A percentile compares a stretch with the other conserved stretches of the same genome.
Conservation (phyloP, 1,139 yeast genomes). For the Hanseniaspora gamundiae region DNA sequence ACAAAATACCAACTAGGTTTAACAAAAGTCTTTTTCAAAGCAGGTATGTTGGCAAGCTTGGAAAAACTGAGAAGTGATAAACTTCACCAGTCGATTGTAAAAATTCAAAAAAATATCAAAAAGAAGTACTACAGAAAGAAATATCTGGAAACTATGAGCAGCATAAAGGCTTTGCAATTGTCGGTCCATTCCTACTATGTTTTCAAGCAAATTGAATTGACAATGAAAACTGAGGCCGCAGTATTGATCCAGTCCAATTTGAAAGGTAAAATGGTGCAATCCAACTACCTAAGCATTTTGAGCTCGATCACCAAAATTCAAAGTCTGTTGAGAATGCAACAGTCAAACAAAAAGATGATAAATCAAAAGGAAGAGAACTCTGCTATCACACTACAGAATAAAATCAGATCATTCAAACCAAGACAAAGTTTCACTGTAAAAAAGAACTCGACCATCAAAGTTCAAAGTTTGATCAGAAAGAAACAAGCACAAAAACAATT, state of each 20-base stretch:
- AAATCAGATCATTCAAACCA: constrained; percentile 22
- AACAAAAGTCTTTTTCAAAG: constrained; percentile 89
- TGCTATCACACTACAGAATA: constrained; percentile 55
- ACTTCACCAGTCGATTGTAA: constrained; percentile 61
- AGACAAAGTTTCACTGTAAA: constrained; percentile 15
- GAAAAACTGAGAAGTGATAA: constrained; percentile 79
- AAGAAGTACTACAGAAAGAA: constrained; percentile 50
- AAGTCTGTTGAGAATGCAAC: constrained; percentile 53
- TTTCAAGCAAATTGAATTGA: constrained; percentile 44
- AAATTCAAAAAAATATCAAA: constrained; percentile 78
- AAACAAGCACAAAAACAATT: constrained; percentile 59
- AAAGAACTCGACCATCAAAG: constrained; percentile 45
- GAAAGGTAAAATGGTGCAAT: constrained; percentile 53
- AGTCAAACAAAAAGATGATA: constrained; percentile 39
- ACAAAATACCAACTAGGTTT: constrained; percentile 75
- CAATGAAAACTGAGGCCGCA: constrained; percentile 56
- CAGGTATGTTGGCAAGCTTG: constrained; percentile 88
- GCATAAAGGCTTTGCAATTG: constrained; percentile 50
- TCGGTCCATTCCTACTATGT: constrained; percentile 50
- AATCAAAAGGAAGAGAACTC: constrained; percentile 45
- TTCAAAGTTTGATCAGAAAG: constrained; percentile 74
- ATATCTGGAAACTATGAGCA: constrained; percentile 42
- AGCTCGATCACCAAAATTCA: constrained; percentile 51
- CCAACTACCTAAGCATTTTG: constrained; percentile 32
- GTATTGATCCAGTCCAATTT: constrained; percentile 56